Conservation (phyloP, 345 rosid genomes). For the Pistacia integerrima region DNA sequence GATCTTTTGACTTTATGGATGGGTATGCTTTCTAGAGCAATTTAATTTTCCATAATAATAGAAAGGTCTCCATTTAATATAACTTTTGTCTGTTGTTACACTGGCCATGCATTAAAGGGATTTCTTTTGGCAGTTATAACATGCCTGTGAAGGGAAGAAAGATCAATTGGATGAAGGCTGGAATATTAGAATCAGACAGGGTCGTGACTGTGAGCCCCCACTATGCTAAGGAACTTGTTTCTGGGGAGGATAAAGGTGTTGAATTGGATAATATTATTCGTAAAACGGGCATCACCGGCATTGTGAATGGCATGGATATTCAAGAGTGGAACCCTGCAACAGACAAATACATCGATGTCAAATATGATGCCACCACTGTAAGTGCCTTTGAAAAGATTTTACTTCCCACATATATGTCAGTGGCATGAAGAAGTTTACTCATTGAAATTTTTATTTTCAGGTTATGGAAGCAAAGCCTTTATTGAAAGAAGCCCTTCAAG, state of each 20-base stretch:
- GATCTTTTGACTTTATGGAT: constrained; percentile 87
- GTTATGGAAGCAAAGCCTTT: constrained; percentile 80
- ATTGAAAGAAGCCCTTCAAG: constrained; percentile 92
- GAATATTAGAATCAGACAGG: constrained; percentile 69
- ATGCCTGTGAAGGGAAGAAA: constrained; percentile 88
- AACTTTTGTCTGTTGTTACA: neutral
- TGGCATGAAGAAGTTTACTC: neutral
- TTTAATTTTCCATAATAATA: constrained; percentile 8
- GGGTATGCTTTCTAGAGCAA: constrained; percentile 43
- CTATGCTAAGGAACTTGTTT: constrained; percentile 82
- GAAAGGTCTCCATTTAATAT: neutral
- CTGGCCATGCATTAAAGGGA: neutral
- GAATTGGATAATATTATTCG: constrained; percentile 70
- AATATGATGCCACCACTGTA: constrained; percentile 76
- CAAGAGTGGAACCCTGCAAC: constrained; percentile 93
- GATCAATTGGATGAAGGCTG: constrained; percentile 98
- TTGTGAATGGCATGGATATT: constrained; percentile 91
- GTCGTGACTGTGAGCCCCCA: constrained; percentile 85
- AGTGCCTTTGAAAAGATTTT: constrained; percentile 26
- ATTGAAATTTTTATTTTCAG: constrained; percentile 37
- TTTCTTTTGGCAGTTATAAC: constrained; percentile 38
- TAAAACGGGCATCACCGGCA: constrained; percentile 61
- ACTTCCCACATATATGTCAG: neutral
- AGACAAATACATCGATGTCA: constrained; percentile 69
- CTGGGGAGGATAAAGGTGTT: constrained; percentile 77